phyloP scores from a whole-genome alignment of 768 basidiomycete species.

The Punctularia strigosozonata region DNA sequence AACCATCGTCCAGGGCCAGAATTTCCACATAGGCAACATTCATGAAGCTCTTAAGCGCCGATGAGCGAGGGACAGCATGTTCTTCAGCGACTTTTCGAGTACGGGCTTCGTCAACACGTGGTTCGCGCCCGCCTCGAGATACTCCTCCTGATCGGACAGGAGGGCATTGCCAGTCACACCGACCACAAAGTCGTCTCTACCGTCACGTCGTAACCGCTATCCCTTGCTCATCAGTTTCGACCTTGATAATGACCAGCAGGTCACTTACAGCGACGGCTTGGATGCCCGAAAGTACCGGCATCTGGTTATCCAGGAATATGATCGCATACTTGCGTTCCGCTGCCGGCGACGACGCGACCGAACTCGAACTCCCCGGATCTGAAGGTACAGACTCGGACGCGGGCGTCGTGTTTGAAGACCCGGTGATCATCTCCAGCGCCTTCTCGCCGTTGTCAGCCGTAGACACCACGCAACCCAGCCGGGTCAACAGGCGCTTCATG shows the following conservation, averaged over 20 bases:
- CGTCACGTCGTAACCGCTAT: too few relatives aligned
- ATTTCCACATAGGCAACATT: too few relatives aligned
- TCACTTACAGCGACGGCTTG: slow-evolving; percentile 40
- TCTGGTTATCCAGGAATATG: slow-evolving; percentile 63
- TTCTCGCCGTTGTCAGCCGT: slow-evolving; percentile 78
- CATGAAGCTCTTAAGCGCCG: too few relatives aligned
- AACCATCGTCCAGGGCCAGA: too few relatives aligned
- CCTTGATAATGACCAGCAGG: slow-evolving; percentile 3
- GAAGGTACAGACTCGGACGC: slow-evolving; percentile 22
- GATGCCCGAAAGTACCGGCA: slow-evolving; percentile 75
- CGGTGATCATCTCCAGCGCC: slow-evolving; percentile 62
- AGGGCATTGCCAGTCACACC: slow-evolving; percentile 27
- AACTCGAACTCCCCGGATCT: slow-evolving; percentile 22
- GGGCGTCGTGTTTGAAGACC: slow-evolving; percentile 16
- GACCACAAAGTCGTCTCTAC: neutral
- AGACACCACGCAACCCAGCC: slow-evolving; percentile 67
- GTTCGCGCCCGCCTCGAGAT: slow-evolving; percentile 65
- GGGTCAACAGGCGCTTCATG: slow-evolving; percentile 66
- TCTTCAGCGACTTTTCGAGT: slow-evolving; percentile 37
- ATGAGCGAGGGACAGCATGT: slow-evolving; percentile 29
- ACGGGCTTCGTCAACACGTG: slow-evolving; percentile 75
- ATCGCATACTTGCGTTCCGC: slow-evolving; percentile 25
- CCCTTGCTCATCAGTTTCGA: neutral
- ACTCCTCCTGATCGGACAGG: slow-evolving; percentile 59
- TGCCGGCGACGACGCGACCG: slow-evolving; percentile 1